A percentile compares a stretch with the other conserved stretches of the same genome.
phyloP scores from a whole-genome alignment of 2,329 filamentous ascomycete species.

The Diaporthe capsici region DNA sequence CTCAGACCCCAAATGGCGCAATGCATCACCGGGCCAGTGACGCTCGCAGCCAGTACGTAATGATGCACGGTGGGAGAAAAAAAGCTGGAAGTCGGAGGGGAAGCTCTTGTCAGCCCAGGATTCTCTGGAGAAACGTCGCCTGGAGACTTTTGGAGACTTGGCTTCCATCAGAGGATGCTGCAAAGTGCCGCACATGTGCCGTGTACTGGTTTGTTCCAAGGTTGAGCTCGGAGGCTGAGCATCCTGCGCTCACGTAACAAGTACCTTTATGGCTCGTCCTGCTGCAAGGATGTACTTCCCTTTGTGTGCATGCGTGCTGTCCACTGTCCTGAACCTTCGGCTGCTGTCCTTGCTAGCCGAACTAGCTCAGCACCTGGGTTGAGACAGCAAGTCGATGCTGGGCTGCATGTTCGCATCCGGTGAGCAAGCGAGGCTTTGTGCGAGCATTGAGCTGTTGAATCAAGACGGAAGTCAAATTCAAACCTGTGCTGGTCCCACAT shows the following conservation, averaged over 20 bases:
- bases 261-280: background rate
- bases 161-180: conserved; percentile 1
- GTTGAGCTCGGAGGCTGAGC: conserved; percentile 11
- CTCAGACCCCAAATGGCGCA: conserved; percentile 38
- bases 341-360: conserved; percentile 8
- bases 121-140: conserved; percentile 1
- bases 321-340: conserved; percentile 14
- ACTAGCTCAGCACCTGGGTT: conserved; percentile 21
- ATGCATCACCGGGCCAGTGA: conserved; percentile 35
- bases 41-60: conserved; percentile 37
- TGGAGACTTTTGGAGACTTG: background rate
- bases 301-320: background rate
- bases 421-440: conserved; percentile 19
- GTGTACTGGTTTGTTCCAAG: conserved; percentile 10
- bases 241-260: conserved; percentile 31
- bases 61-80: conserved; percentile 19
- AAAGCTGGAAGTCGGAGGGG: conserved; percentile 16
- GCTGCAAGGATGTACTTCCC: conserved; percentile 5
- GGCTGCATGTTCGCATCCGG: conserved; percentile 2
- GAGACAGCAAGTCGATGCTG: conserved; percentile 13
- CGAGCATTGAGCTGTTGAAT: conserved; percentile 24
- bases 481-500: conserved; percentile 20
- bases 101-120: conserved; percentile 24
- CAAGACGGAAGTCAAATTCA: conserved; percentile 12
- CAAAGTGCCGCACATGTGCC: background rate